phyloP scores from a whole-genome alignment of 176 grass and related monocot species.

The Hordeum marinum region DNA sequence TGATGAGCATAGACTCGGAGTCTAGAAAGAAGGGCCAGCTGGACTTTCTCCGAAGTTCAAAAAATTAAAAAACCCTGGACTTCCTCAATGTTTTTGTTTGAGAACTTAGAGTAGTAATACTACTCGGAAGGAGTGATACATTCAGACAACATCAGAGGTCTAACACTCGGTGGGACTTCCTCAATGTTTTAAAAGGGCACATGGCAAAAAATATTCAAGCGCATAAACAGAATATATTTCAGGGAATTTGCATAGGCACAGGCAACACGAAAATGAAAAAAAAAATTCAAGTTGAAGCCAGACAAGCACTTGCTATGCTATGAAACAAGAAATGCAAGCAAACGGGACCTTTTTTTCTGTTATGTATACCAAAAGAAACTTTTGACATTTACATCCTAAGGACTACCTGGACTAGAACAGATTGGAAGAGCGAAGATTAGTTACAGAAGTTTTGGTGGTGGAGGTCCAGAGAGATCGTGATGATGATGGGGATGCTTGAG shows the following conservation, averaged over 20 bases:
- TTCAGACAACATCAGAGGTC: no score
- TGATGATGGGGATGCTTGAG: conserved; percentile 51
- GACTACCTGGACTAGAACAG: conserved; percentile 22
- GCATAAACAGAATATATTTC: background rate
- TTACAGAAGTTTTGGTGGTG: conserved; percentile 58
- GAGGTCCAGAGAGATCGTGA: conserved; percentile 34
- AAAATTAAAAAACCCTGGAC: background rate
- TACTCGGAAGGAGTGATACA: no score
- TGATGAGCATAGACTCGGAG: background rate
- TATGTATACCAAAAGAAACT: background rate
- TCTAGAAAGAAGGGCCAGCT: no score
- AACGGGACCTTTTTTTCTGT: background rate
- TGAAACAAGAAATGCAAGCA: background rate
- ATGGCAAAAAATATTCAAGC: background rate
- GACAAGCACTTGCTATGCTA: background rate
- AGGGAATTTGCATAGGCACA: background rate
- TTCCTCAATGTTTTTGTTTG: no score
- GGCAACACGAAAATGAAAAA: background rate
- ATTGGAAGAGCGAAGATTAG: background rate
- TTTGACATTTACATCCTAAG: conserved; percentile 24
- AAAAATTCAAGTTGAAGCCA: background rate
- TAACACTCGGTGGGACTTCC: no score
- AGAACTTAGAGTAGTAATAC: no score
- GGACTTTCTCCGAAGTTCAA: no score
- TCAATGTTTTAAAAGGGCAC: background rate